These are phyloP conservation scores for Entonaema liquescens DNA, from an alignment of 495 filamentous ascomycete species.

Conservation along the genomic window DNA sequence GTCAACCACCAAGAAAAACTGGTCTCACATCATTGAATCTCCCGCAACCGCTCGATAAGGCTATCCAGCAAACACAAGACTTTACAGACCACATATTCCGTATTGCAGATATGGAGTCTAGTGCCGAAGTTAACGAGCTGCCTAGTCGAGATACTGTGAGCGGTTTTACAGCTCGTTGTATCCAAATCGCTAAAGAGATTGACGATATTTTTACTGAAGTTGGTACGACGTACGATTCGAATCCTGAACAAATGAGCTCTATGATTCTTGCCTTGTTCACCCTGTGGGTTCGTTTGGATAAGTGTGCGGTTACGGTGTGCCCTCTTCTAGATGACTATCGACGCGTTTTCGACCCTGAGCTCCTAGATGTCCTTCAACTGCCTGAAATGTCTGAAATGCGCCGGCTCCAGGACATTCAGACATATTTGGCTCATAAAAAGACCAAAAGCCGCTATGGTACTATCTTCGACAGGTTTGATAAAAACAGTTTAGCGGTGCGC, in stretches of 20 bases:
- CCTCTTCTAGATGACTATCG: conserved; percentile 49
- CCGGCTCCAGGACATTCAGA: conserved; percentile 58
- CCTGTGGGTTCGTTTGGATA: conserved; percentile 56
- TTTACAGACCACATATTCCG: conserved; percentile 35
- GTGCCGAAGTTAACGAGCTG: neutral
- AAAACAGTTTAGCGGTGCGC: conserved; percentile 55
- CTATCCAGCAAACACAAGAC: conserved; percentile 23
- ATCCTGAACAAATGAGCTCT: conserved; percentile 56
- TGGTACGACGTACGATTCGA: conserved; percentile 52
- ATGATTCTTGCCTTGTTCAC: conserved; percentile 55
- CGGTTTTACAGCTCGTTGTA: conserved; percentile 40
- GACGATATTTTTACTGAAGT: conserved; percentile 45
- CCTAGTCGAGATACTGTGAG: neutral
- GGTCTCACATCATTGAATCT: conserved; percentile 12
- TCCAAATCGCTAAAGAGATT: conserved; percentile 50
- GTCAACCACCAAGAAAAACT: neutral
- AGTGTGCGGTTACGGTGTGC: conserved; percentile 42
- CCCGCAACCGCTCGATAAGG: conserved; percentile 35
- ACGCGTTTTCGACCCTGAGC: conserved; percentile 53
- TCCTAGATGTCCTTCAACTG: conserved; percentile 62
- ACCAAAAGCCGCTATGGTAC: conserved; percentile 33
- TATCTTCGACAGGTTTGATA: conserved; percentile 55
- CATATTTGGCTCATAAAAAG: conserved; percentile 52
- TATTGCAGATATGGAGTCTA: conserved; percentile 27
- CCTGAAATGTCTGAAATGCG: conserved; percentile 53